Conservation (phyloP, 148 eudicot genomes). For the Suaeda aralocaspica region DNA sequence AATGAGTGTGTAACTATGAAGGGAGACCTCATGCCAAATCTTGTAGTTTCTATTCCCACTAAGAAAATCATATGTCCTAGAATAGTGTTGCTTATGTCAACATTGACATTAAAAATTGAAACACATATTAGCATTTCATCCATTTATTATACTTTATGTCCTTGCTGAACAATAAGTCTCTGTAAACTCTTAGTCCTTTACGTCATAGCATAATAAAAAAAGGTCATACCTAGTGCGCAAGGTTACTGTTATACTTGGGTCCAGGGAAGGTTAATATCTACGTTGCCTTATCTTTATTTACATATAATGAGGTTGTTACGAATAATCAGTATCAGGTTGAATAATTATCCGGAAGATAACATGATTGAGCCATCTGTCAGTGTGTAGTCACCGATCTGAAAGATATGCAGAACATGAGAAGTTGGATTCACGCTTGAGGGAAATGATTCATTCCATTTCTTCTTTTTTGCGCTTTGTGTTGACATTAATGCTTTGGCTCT, state of each 20-base stretch:
- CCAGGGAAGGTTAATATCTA: too few relatives aligned
- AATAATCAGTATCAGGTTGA: too few relatives aligned
- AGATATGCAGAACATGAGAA: not conserved
- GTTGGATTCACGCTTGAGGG: not conserved
- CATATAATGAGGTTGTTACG: too few relatives aligned
- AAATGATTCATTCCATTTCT: constrained; percentile 6
- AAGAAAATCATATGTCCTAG: not conserved
- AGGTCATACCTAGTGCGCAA: too few relatives aligned
- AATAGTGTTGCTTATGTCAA: not conserved
- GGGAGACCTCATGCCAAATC: not conserved
- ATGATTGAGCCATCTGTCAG: constrained; percentile 6
- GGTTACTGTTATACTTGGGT: too few relatives aligned
- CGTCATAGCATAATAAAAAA: too few relatives aligned
- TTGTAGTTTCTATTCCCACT: too few relatives aligned
- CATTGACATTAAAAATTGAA: not conserved
- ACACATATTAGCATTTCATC: not conserved
- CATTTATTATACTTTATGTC: too few relatives aligned
- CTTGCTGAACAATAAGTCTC: too few relatives aligned
- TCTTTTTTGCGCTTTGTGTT: not conserved
- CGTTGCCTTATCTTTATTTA: too few relatives aligned
- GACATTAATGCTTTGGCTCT: not conserved
- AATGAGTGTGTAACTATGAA: not conserved
- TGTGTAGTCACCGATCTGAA: constrained; percentile 1
- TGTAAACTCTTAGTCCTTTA: too few relatives aligned
- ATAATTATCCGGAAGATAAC: not conserved